Evolutionary conservation across 345 rosid species (phyloP).

Genomic region (Citrus reticulata): DNA sequence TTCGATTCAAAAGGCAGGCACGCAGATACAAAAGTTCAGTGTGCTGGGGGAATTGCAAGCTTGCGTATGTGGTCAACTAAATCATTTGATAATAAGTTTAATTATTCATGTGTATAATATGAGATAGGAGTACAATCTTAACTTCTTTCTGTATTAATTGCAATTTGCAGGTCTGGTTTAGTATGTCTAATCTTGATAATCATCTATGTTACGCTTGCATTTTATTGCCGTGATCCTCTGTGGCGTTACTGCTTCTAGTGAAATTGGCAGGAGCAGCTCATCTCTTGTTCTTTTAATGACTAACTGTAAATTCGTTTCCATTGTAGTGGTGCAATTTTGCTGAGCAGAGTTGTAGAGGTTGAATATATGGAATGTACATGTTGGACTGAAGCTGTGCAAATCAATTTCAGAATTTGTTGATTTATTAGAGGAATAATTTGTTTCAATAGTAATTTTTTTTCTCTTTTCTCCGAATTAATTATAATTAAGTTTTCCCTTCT

Average conservation of each 20-base stretch:
- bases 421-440: neutral
- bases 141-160: too few relatives aligned
- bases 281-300: neutral
- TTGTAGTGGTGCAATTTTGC: neutral
- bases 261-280: neutral
- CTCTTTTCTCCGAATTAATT: neutral
- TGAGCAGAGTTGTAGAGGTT: neutral
- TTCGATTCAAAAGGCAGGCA: constrained; percentile 37
- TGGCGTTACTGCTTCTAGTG: constrained; percentile 25
- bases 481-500: too few relatives aligned
- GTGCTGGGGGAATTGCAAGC: constrained; percentile 51
- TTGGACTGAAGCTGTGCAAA: neutral
- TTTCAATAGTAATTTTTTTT: neutral
- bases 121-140: too few relatives aligned
- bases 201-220: constrained; percentile 26
- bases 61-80: constrained; percentile 27
- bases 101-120: too few relatives aligned
- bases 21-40: constrained; percentile 31
- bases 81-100: neutral
- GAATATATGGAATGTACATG: neutral
- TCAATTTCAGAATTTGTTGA: neutral
- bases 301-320: neutral
- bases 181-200: constrained; percentile 21
- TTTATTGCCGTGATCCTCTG: constrained; percentile 28
- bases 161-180: constrained; percentile 28